These are phyloP conservation scores for Cyclanthera cordifolia DNA, from an alignment of 306 rosid species.

Conservation along the genomic window DNA sequence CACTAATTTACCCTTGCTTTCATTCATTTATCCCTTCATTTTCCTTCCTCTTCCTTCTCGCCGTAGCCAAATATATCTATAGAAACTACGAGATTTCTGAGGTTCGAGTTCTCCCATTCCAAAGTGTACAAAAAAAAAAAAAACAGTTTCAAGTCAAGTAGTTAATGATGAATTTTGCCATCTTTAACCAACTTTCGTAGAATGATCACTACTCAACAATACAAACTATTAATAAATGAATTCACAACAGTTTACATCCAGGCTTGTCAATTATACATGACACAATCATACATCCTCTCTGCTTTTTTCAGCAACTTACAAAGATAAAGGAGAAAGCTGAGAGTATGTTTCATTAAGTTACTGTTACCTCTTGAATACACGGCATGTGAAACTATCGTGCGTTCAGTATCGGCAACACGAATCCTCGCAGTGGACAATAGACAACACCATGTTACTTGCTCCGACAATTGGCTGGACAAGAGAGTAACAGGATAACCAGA, in stretches of 20 bases:
- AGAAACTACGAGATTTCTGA: too few relatives aligned
- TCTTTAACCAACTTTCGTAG: background rate
- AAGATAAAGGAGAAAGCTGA: background rate
- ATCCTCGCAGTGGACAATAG: background rate
- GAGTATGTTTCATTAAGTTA: background rate
- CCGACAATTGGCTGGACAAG: background rate
- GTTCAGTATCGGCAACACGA: background rate
- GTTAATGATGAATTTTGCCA: background rate
- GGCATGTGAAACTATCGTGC: background rate
- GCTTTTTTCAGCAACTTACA: background rate
- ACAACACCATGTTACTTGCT: too few relatives aligned
- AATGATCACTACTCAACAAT: background rate
- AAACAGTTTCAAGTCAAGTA: background rate
- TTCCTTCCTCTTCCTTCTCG: too few relatives aligned
- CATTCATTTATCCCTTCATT: too few relatives aligned
- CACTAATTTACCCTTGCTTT: too few relatives aligned
- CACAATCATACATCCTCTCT: conserved; percentile 1
- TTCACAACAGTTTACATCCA: background rate
- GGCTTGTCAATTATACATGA: background rate
- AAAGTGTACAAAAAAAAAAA: too few relatives aligned
- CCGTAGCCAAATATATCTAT: too few relatives aligned
- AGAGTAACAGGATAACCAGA: background rate
- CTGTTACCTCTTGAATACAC: background rate
- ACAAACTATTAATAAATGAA: background rate
- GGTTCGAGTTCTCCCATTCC: too few relatives aligned